Base-by-base conservation (phyloP, 768 basidiomycete species). In the Mycena amicta region DNA sequence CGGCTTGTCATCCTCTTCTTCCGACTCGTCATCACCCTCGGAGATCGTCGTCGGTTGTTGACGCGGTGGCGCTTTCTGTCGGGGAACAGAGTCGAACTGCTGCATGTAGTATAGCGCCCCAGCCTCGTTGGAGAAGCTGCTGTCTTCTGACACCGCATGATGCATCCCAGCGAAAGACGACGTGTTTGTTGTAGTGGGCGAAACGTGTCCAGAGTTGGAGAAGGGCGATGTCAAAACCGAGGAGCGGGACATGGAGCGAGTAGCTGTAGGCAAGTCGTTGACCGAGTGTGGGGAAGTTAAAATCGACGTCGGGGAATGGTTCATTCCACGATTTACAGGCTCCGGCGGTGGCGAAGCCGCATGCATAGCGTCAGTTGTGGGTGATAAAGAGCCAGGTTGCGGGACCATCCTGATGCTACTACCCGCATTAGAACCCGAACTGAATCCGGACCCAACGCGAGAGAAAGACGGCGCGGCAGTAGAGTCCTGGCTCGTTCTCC, bases 31-130 rank as follows among this genome's bases (percentile, higher is more conserved):
- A 40, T 74, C 74, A 27, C 73, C 72, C 57, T 79, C 80, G 18
- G 71, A 70, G 46, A 78, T 80, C 29, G 78, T 79, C 22, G 81
- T 76, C 39, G 79, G 80, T 6, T 78, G 68, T n/a, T 78, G 79
- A 41, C 71, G 73, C 8, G 65, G 66, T 16, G 67, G 69, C 30
- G 57, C 47, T 50, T 61, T 53, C 20, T 57, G 46, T 45, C 59
- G 60, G 50, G 56, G 57, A 54, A 64, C 39, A 39, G 66, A 66
- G 68, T 80, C 78, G 50, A 80, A 70, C 61, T 89, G 81, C 58
- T 84, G 83, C 83, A 90, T 86, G 68, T 85, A 89, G 72, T 82
- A 89, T 41, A 90, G 69, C 13, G 87, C 86, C 25, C 85, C 84
- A 12, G 84, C 84, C 66, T 88, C 87, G 53, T 77, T 72, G 49